Evolutionary conservation across 2,329 filamentous ascomycete species (phyloP), one percentile per base, ranked within the genome.

Genomic region (Colletotrichum sp.): DNA sequence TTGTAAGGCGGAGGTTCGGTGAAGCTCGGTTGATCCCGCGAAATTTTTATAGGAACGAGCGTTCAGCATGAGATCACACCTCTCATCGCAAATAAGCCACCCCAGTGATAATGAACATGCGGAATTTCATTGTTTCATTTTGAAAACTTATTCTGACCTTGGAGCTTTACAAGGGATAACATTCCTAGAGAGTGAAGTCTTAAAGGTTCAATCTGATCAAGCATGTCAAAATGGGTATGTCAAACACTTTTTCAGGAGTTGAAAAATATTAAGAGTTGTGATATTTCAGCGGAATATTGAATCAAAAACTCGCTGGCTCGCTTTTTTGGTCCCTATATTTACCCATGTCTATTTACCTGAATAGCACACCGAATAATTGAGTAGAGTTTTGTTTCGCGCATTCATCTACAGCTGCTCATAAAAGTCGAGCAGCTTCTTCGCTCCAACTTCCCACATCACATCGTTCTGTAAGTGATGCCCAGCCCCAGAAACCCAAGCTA

Each of bases 381-480:
- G 28, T 26, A 34, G 28, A 67, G 26, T 18, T 18, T 30, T 28
- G 18, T 15, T 18, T 5, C 7, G 9, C 10, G 7, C 21, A 3
- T 16, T 55, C 34, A 24, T 36, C 4, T 59, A 69, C 21, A 77
- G n/a, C 49, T 74, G 69, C 52, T 69, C 57, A 21, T 87, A 83
- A 79, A 89, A 91, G 0, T 78, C 79, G 26, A 87, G 78, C 34
- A 91, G 71, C 76, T 87, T 88, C 69, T 82, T 80, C 1, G 87
- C 88, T 1, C 89, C 89, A 4, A 84, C 80, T 70, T 89, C 82
- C 87, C 88, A 90, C 52, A 84, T 83, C 13, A 86, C 80, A 78
- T 91, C 89, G 71, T 91, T 90, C 79, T 90, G 88, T 60, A 90
- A 76, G 81, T 91, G 89, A 80, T 91, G 89, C 3, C 86, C 89